Evolutionary conservation across 148 eudicot species (phyloP).

Genomic region (Dianthus caryophyllus): DNA sequence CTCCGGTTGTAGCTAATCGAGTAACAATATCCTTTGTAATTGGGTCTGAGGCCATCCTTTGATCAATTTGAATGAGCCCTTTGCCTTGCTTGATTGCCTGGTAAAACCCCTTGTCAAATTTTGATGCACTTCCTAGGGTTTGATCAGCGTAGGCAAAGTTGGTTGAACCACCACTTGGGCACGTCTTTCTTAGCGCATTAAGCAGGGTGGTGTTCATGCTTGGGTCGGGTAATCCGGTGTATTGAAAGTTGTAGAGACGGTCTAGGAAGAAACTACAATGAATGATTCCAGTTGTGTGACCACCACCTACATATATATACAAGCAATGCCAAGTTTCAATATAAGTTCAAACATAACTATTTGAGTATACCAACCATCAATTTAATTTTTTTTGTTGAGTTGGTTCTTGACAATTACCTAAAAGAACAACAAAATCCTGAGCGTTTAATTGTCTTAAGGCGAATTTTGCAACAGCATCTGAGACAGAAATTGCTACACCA

Average conservation of each 20-base stretch:
- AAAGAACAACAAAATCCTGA: constrained; percentile 11
- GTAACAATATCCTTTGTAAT: constrained; percentile 10
- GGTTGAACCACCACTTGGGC: constrained; percentile 30
- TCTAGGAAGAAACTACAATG: constrained; percentile 29
- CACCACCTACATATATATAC: constrained; percentile 17
- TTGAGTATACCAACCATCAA: too few species aligned
- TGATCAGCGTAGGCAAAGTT: constrained; percentile 22
- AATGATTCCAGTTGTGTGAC: constrained; percentile 45
- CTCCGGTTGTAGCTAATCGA: constrained; percentile 6
- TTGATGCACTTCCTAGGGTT: constrained; percentile 19
- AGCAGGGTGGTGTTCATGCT: constrained; percentile 28
- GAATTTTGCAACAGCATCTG: not conserved
- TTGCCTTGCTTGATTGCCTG: constrained; percentile 13
- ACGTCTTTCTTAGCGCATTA: constrained; percentile 22
- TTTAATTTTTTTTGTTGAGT: too few species aligned
- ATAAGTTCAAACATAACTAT: too few species aligned
- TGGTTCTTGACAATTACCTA: too few species aligned
- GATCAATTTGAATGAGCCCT: constrained; percentile 21
- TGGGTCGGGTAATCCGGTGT: constrained; percentile 38
- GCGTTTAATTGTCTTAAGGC: constrained; percentile 3
- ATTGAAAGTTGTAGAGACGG: constrained; percentile 40
- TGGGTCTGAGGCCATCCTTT: constrained; percentile 16
- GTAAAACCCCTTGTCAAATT: constrained; percentile 20
- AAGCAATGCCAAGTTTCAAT: too few species aligned
- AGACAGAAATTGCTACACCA: constrained; percentile 5